A percentile compares a stretch with the other conserved stretches of the same genome.
Evolutionary conservation across 805 yeast species (phyloP).

Genomic region (Ogataea nitratoaversa): DNA sequence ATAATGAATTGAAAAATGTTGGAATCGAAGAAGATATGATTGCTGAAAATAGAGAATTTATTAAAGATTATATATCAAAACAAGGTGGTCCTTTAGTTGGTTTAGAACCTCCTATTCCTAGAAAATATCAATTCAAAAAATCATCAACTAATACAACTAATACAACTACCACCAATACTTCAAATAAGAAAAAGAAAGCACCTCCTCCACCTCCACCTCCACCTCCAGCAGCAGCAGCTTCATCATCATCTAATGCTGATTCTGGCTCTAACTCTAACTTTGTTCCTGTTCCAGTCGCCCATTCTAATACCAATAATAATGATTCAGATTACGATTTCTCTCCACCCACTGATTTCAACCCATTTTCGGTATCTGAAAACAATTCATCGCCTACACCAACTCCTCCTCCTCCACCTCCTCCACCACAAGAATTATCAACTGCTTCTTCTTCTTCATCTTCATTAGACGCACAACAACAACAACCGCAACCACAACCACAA

Average conservation of each 20-base stretch:
- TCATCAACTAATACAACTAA: slow-evolving; percentile 5
- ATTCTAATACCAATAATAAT: no score
- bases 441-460: slow-evolving; percentile 15
- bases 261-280: no score
- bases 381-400: slow-evolving; percentile 9
- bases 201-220: slow-evolving; percentile 39
- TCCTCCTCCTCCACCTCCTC: slow-evolving; percentile 1
- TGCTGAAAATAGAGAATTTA: slow-evolving; percentile 78
- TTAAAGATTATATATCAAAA: slow-evolving; percentile 68
- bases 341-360: slow-evolving; percentile 16
- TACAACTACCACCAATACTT: slow-evolving; percentile 6
- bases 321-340: slow-evolving; percentile 16
- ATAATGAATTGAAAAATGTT: slow-evolving; percentile 65
- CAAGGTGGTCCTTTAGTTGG: slow-evolving; percentile 81
- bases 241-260: slow-evolving; percentile 11
- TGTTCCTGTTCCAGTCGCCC: no score
- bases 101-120: slow-evolving; percentile 78
- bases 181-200: slow-evolving; percentile 27
- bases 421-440: slow-evolving; percentile 8
- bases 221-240: slow-evolving; percentile 15
- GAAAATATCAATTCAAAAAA: slow-evolving; percentile 41
- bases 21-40: slow-evolving; percentile 88
- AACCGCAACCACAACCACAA: slow-evolving; percentile 11
- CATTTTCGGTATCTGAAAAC: not conserved
- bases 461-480: slow-evolving; percentile 10